phyloP scores from a whole-genome alignment of 75 land plant genomes.

The Chamaecyparis obtusa region DNA sequence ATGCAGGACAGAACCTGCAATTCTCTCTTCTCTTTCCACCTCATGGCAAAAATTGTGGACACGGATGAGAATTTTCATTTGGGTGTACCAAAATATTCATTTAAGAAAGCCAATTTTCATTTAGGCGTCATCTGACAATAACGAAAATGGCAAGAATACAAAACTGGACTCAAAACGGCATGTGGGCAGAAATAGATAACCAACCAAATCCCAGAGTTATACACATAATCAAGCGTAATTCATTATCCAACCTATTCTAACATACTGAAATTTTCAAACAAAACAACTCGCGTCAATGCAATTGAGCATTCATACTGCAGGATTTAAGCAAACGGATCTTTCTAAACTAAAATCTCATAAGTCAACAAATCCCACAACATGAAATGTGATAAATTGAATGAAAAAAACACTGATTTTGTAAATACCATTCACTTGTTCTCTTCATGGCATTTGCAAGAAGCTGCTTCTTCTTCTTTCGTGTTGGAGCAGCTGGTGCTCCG shows the following conservation, averaged over 20 bases:
- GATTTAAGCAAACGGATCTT: not conserved
- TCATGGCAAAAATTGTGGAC: too few species aligned
- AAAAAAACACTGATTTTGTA: not conserved
- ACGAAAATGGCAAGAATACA: not conserved
- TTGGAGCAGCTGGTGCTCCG: not conserved
- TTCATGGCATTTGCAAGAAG: constrained; percentile 49
- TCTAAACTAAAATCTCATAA: not conserved
- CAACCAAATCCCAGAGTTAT: not conserved
- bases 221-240: not conserved
- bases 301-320: not conserved
- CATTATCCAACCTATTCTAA: not conserved
- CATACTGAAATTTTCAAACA: not conserved
- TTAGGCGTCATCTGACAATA: not conserved
- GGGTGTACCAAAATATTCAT: too few species aligned
- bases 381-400: constrained; percentile 7
- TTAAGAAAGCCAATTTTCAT: not conserved
- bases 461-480: constrained; percentile 26
- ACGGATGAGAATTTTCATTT: too few species aligned
- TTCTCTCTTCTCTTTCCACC: not conserved
- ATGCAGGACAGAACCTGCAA: not conserved
- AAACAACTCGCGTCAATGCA: not conserved
- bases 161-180: not conserved
- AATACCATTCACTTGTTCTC: constrained; percentile 69
- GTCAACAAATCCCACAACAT: not conserved
- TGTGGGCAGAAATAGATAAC: not conserved